Percentiles rank a stretch among this genome's conserved stretches.
Conservation (phyloP, 1,284 basidiomycete genomes). For the Apiotrichum laibachii region DNA sequence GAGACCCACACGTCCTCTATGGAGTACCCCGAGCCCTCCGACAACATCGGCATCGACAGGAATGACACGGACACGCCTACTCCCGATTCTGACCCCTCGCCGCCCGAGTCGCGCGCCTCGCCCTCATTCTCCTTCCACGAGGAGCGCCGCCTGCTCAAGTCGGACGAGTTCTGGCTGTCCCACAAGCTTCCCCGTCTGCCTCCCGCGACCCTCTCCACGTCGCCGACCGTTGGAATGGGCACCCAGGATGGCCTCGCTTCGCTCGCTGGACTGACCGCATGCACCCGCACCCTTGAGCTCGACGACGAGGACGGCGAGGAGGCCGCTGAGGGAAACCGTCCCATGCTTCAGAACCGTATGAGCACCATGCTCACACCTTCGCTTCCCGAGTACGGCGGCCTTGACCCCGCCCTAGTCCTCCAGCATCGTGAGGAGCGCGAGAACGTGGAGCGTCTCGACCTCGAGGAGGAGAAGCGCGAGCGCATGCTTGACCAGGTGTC, state of each 20-base stretch:
- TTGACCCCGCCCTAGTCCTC: conserved; percentile 27
- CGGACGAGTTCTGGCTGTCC: conserved; percentile 50
- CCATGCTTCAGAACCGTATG: neutral
- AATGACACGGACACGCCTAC: neutral
- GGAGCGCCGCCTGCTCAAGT: conserved; percentile 43
- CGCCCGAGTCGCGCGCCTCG: conserved; percentile 27
- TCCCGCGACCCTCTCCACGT: conserved; percentile 29
- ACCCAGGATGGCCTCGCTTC: neutral
- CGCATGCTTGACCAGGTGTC: conserved; percentile 17
- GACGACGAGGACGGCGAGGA: conserved; percentile 12
- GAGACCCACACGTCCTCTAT: neutral
- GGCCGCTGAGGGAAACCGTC: conserved; percentile 6
- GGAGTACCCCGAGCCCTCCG: neutral
- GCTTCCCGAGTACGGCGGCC: conserved; percentile 28
- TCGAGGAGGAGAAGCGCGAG: conserved; percentile 44
- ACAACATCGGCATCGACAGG: neutral
- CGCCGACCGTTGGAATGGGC: conserved; percentile 7
- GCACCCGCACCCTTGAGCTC: conserved; percentile 11
- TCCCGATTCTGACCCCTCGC: conserved; percentile 18
- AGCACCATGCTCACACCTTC: conserved; percentile 33
- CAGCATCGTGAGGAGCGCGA: conserved; percentile 34
- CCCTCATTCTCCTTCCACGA: conserved; percentile 52
- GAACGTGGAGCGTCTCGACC: conserved; percentile 39
- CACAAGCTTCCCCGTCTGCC: conserved; percentile 46
- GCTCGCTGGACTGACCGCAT: neutral